A percentile compares a stretch with the other conserved stretches of the same genome.
Conservation (phyloP, 257 asterid species). For the Solanum tacnaense region DNA sequence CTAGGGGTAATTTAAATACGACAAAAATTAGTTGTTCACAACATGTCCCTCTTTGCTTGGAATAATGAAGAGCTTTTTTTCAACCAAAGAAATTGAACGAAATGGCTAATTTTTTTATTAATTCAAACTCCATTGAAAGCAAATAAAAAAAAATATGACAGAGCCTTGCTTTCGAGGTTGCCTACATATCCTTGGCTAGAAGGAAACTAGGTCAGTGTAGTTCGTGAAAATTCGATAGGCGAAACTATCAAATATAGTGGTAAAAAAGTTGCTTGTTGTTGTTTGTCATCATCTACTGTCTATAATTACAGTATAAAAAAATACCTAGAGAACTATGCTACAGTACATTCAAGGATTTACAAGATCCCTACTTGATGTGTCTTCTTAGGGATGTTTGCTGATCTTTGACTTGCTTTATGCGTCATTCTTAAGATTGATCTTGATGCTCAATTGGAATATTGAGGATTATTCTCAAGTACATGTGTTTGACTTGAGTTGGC, state of each 20-base stretch:
- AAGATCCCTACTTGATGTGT: background rate
- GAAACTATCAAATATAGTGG: too few relatives aligned
- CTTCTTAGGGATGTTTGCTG: background rate
- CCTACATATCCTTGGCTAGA: too few relatives aligned
- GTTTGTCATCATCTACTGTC: too few relatives aligned
- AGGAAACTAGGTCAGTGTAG: too few relatives aligned
- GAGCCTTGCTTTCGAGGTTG: background rate
- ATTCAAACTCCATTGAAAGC: background rate
- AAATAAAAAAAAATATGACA: background rate
- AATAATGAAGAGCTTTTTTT: background rate
- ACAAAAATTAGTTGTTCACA: background rate
- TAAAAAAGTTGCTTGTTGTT: too few relatives aligned
- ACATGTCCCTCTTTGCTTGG: background rate
- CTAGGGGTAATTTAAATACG: background rate
- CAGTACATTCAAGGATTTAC: background rate
- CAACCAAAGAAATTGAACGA: background rate
- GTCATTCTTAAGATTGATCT: background rate
- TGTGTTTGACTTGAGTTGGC: background rate
- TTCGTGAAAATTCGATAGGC: too few relatives aligned
- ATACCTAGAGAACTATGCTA: background rate
- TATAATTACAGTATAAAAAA: too few relatives aligned
- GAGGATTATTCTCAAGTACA: background rate
- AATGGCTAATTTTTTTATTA: too few relatives aligned
- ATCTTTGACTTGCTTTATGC: background rate
- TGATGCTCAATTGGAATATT: background rate